Conservation (phyloP, 805 yeast species). For the Candida patagonica region DNA sequence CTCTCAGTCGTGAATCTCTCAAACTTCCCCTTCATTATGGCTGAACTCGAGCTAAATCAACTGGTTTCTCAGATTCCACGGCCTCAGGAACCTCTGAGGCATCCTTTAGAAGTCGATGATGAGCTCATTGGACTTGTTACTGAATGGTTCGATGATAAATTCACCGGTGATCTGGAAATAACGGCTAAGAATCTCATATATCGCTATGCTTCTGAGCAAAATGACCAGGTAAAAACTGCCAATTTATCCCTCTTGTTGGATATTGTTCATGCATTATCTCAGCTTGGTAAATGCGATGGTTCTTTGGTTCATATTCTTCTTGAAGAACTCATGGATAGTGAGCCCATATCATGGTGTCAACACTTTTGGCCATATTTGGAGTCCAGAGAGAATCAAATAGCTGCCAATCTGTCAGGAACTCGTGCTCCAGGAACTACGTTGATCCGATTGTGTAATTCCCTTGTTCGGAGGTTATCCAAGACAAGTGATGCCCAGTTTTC, state of each 20-base stretch:
- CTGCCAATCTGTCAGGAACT: conserved; percentile 22
- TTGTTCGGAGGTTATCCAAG: conserved; percentile 27
- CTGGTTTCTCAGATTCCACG: conserved; percentile 1
- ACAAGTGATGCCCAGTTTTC: conserved; percentile 26
- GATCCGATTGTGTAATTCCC: conserved; percentile 28
- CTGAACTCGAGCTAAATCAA: neutral
- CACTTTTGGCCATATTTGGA: conserved; percentile 28
- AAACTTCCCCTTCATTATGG: conserved; percentile 1
- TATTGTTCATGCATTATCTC: conserved; percentile 9
- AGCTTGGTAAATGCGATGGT: conserved; percentile 12
- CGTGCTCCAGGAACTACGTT: conserved; percentile 28
- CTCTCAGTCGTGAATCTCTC: no score
- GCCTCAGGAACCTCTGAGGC: neutral
- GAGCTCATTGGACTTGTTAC: no score
- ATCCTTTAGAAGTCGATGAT: neutral
- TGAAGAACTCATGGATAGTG: conserved; percentile 27
- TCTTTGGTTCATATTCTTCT: conserved; percentile 20
- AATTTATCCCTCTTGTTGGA: conserved; percentile 18
- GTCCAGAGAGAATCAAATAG: conserved; percentile 20
- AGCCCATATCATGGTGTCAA: conserved; percentile 27
- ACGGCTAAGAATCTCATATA: conserved; percentile 10
- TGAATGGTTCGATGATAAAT: neutral
- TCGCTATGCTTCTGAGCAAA: conserved; percentile 7
- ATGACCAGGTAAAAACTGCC: neutral
- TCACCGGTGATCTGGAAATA: conserved; percentile 3